Evolutionary conservation across 495 filamentous ascomycete genomes (phyloP).

Genomic region (Hypoxylon fuscum): DNA sequence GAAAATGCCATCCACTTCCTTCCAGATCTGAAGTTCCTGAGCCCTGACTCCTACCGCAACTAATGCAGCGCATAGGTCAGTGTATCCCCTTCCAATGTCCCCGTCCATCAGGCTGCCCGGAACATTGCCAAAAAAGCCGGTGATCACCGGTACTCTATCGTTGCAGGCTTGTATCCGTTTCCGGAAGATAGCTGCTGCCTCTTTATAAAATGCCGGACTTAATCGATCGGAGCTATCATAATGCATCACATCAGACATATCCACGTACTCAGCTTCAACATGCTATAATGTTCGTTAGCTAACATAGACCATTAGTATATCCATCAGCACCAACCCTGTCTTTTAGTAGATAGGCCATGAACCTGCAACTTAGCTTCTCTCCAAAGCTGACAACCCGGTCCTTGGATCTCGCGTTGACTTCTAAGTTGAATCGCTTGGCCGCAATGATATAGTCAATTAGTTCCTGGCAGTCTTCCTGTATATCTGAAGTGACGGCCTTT

Average conservation of each 20-base stretch:
- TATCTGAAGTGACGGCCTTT: conserved; percentile 63
- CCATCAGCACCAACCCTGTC: conserved; percentile 56
- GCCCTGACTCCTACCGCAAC: conserved; percentile 80
- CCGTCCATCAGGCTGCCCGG: conserved; percentile 80
- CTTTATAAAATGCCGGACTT: conserved; percentile 81
- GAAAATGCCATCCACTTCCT: conserved; percentile 92
- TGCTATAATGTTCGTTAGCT: conserved; percentile 54
- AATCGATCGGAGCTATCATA: conserved; percentile 68
- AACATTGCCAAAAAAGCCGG: conserved; percentile 89
- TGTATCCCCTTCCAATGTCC: conserved; percentile 85
- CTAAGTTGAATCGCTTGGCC: conserved; percentile 65
- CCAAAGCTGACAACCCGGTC: conserved; percentile 92
- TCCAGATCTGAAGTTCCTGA: conserved; percentile 89
- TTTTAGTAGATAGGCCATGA: conserved; percentile 82
- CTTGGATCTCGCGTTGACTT: conserved; percentile 82
- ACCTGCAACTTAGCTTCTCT: conserved; percentile 90
- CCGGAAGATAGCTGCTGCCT: conserved; percentile 68
- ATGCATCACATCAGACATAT: conserved; percentile 79
- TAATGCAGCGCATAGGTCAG: conserved; percentile 86
- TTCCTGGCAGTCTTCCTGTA: conserved; percentile 76
- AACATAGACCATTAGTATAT: not conserved
- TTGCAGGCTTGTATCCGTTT: conserved; percentile 75
- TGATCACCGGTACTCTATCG: conserved; percentile 77
- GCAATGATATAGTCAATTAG: conserved; percentile 64
- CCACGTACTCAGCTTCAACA: conserved; percentile 84